phyloP scores from a whole-genome alignment of 257 asterid genomes.

The Plectranthus barbatus region DNA sequence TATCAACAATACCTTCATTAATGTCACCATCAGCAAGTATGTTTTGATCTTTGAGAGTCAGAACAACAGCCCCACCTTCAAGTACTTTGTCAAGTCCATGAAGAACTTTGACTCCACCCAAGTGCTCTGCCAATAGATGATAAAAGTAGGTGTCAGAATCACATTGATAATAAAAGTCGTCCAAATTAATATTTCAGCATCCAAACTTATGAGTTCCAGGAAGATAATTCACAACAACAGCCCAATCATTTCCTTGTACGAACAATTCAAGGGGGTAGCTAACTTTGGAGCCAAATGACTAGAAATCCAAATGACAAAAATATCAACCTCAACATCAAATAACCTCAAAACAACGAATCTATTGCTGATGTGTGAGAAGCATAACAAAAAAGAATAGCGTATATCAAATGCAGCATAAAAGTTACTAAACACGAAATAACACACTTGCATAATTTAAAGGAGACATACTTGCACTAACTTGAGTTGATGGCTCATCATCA shows the following conservation, averaged over 20 bases:
- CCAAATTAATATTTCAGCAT: background rate
- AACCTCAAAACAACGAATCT: background rate
- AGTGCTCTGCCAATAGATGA: conserved; percentile 35
- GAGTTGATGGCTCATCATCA: conserved; percentile 56
- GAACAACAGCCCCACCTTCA: conserved; percentile 91
- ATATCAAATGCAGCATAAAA: background rate
- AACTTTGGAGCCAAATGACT: no score
- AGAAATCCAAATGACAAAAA: background rate
- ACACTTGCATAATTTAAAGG: conserved; percentile 1
- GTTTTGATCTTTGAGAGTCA: conserved; percentile 96
- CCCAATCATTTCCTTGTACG: no score
- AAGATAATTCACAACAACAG: background rate
- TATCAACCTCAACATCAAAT: background rate
- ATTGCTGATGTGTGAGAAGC: background rate
- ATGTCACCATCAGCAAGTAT: conserved; percentile 78
- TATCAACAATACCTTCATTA: conserved; percentile 56
- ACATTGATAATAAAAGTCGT: conserved; percentile 4
- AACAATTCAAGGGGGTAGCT: no score
- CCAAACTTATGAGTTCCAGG: background rate
- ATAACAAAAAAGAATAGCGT: background rate
- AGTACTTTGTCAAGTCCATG: conserved; percentile 90
- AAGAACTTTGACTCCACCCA: conserved; percentile 80
- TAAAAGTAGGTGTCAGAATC: conserved; percentile 9
- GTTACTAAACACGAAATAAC: background rate
- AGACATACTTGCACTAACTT: conserved; percentile 39